Evolutionary conservation across 139 green algal genomes (phyloP).

Genomic region (Chlorella sp.): DNA sequence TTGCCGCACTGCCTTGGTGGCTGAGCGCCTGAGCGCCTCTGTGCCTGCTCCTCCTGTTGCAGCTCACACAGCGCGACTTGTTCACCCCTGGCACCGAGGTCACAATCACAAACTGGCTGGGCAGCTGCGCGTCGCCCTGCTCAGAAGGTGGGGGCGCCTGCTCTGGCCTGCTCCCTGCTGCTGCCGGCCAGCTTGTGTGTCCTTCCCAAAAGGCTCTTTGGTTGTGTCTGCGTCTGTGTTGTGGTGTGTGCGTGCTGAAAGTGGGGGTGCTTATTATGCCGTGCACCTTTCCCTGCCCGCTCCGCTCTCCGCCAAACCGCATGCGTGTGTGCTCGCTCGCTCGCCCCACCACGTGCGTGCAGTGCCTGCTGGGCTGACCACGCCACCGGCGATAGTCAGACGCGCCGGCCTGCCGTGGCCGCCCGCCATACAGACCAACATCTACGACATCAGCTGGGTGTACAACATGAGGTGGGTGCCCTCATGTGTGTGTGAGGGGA

Average conservation of each 20-base stretch:
- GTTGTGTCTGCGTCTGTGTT: neutral
- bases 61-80: constrained; percentile 30
- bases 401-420: constrained; percentile 13
- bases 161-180: neutral
- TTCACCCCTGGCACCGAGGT: constrained; percentile 26
- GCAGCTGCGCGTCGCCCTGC: constrained; percentile 37
- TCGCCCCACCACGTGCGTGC: neutral
- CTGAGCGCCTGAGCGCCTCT: neutral
- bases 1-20: neutral
- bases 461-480: constrained; percentile 34
- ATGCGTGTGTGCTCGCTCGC: neutral
- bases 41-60: constrained; percentile 8
- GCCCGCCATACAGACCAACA: constrained; percentile 31
- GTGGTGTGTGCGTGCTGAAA: too few relatives aligned
- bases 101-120: constrained; percentile 48
- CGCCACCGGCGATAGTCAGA: neutral
- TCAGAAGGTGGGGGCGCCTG: neutral
- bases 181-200: neutral
- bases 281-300: neutral
- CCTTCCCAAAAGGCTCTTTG: too few relatives aligned
- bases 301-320: neutral
- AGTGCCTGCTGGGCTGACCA: neutral
- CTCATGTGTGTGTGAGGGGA: too few relatives aligned
- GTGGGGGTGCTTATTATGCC: neutral
- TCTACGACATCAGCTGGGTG: constrained; percentile 30